A percentile compares a stretch with the other conserved stretches of the same genome.
phyloP scores from a whole-genome alignment of 2,329 filamentous ascomycete genomes.

The Fusarium guadeloupense region DNA sequence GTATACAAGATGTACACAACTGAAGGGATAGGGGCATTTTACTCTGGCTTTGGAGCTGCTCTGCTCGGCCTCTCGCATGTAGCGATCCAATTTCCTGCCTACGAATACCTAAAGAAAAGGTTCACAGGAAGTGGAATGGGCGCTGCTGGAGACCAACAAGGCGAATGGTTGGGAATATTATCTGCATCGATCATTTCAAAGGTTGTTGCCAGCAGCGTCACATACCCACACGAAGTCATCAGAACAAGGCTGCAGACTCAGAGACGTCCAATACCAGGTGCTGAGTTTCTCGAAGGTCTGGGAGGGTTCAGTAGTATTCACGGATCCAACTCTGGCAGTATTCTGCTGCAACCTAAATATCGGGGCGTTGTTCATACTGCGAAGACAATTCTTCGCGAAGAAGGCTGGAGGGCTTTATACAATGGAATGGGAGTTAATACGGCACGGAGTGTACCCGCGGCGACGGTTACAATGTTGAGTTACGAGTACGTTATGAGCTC shows the following conservation, averaged over 20 bases:
- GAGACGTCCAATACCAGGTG: conserved; percentile 70
- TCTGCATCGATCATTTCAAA: conserved; percentile 92
- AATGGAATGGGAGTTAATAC: conserved; percentile 97
- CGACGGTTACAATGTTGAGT: conserved; percentile 95
- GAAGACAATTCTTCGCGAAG: conserved; percentile 83
- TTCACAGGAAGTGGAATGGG: conserved; percentile 93
- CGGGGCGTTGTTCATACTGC: conserved; percentile 81
- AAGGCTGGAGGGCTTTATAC: conserved; percentile 96
- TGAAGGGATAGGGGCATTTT: conserved; percentile 90
- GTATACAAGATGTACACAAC: conserved; percentile 92
- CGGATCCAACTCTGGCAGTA: conserved; percentile 23
- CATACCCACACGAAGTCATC: conserved; percentile 96
- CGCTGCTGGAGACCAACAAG: conserved; percentile 62
- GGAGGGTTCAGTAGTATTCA: conserved; percentile 48
- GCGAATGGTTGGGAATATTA: conserved; percentile 80
- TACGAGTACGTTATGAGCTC: conserved; percentile 78
- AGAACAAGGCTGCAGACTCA: conserved; percentile 94
- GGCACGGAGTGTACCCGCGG: conserved; percentile 91
- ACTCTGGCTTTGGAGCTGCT: conserved; percentile 91
- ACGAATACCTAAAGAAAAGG: conserved; percentile 87
- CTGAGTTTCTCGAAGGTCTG: conserved; percentile 60
- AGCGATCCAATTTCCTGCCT: conserved; percentile 94
- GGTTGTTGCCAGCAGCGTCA: conserved; percentile 89
- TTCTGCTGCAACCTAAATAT: conserved; percentile 63
- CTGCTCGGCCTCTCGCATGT: conserved; percentile 92